Base-by-base conservation (phyloP, 768 basidiomycete genomes). In the Suillus subalutaceus region DNA sequence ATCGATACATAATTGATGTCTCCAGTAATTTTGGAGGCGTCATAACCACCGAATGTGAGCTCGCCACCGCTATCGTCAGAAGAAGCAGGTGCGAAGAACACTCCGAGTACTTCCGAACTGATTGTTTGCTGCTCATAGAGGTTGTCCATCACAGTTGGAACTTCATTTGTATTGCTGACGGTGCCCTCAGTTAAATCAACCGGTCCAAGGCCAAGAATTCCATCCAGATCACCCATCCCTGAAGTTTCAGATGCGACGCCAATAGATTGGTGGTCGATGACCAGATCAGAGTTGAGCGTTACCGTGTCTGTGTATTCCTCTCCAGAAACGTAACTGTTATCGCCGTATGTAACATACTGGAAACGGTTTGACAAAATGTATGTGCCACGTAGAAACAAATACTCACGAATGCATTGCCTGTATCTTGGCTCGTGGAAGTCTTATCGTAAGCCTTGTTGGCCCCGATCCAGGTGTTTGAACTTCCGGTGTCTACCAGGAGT, bases 81-180 rank as follows among this genome's bases (percentile, higher is more conserved):
- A 18, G 43, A 20, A 20, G 18, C 43, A 20, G 43, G 43, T 4
- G 43, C 18, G 18, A 44, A 44, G 43, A 44, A 44, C 43, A 44
- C 43, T 44, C 43, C 43, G 18, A 44, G 43, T 44, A 44, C 43
- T 44, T 44, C 43, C 43, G 43, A 44, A 9, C 57, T 59, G 58
- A 81, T 80, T 9, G 64, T 65, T 35, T 72, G 71, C 64, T 79
- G 75, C 5, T 44, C 20, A 55, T 65, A 72, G 4, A 81, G 76
- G 65, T 77, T 80, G 69, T 81, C 73, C 18, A 66, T 71, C 10
- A 80, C 77, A 8, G 81, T 81, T 3, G 77, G 74, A 41, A 81
- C 69, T 10, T 50, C 35, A 6, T 48, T n/a, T 4, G 55, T 56
- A 46, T 66, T 68, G 18, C 15, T 53, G 9, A 77, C 66, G 6